Evolutionary conservation across 2,329 filamentous ascomycete genomes (phyloP).

Genomic region (Teratosphaeria nubilosa): DNA sequence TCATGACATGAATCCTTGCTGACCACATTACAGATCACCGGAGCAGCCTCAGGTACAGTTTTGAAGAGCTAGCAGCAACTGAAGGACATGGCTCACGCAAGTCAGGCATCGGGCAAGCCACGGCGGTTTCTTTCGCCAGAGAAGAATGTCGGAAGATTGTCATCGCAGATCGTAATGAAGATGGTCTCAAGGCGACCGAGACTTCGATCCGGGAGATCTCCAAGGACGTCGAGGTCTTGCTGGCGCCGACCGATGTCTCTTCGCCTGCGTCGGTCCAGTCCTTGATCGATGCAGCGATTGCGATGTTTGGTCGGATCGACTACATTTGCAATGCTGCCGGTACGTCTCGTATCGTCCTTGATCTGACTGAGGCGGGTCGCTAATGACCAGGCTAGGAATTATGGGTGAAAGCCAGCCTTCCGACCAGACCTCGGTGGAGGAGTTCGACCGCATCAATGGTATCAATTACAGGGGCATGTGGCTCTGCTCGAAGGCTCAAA

Average conservation of each 20-base stretch:
- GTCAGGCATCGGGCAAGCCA: constrained; percentile 35
- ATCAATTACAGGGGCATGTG: constrained; percentile 39
- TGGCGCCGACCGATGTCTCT: constrained; percentile 27
- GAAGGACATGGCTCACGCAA: not conserved
- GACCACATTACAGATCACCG: constrained; percentile 12
- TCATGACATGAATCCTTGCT: not conserved
- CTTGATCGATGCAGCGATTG: constrained; percentile 25
- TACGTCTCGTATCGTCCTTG: no score
- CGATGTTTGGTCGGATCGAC: constrained; percentile 33
- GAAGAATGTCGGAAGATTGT: constrained; percentile 36
- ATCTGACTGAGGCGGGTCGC: no score
- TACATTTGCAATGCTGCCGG: constrained; percentile 38
- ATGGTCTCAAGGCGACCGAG: constrained; percentile 26
- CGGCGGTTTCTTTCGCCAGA: constrained; percentile 34
- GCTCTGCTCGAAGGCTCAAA: constrained; percentile 35
- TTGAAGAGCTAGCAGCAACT: not conserved
- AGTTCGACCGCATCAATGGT: constrained; percentile 35
- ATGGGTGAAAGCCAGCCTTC: constrained; percentile 30
- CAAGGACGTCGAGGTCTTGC: constrained; percentile 15
- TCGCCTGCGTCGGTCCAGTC: constrained; percentile 26
- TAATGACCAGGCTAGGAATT: constrained; percentile 18
- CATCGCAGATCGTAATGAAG: constrained; percentile 30
- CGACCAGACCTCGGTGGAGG: constrained; percentile 24
- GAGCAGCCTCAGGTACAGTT: constrained; percentile 23
- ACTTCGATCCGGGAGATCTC: constrained; percentile 7